Percentiles rank a stretch among this genome's conserved stretches.
These are phyloP conservation scores for Phoenix dactylifera DNA, from an alignment of 176 grass and related monocot species.

Conservation along the genomic window DNA sequence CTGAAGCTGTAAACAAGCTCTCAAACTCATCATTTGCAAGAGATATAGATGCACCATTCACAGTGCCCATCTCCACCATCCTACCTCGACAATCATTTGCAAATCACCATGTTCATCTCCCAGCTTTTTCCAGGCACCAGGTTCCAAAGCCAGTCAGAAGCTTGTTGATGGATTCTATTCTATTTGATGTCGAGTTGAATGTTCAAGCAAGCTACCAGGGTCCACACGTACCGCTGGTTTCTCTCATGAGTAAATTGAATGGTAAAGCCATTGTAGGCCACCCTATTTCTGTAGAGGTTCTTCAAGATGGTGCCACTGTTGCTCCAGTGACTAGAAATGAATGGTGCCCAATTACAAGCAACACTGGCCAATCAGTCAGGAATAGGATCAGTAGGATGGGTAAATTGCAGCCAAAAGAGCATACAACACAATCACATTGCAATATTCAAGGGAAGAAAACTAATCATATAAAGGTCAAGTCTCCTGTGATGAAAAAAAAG, in stretches of 20 bases:
- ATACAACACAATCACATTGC: background rate
- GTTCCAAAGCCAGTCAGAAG: slow-evolving; percentile 51
- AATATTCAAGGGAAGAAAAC: slow-evolving; percentile 22
- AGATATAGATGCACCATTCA: slow-evolving; percentile 25
- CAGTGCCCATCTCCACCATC: slow-evolving; percentile 18
- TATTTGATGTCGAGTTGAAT: slow-evolving; percentile 74
- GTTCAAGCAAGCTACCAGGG: slow-evolving; percentile 68
- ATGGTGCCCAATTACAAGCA: slow-evolving; percentile 25
- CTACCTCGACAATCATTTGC: slow-evolving; percentile 30
- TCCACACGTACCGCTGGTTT: slow-evolving; percentile 65
- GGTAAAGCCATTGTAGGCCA: slow-evolving; percentile 77
- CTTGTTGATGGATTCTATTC: slow-evolving; percentile 22
- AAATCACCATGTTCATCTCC: slow-evolving; percentile 24
- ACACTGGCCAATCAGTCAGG: slow-evolving; percentile 39
- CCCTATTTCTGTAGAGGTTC: slow-evolving; percentile 50
- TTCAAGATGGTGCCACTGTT: slow-evolving; percentile 41
- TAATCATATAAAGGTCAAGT: slow-evolving; percentile 41
- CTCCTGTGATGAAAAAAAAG: slow-evolving; percentile 20
- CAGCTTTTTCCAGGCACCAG: slow-evolving; percentile 23
- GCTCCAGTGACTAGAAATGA: slow-evolving; percentile 29
- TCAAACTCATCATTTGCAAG: background rate
- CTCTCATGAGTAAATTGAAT: slow-evolving; percentile 91
- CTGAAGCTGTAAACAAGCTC: slow-evolving; percentile 39
- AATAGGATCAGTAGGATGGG: slow-evolving; percentile 3
- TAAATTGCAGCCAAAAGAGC: slow-evolving; percentile 26